Base-by-base conservation (phyloP, 2,329 filamentous ascomycete species). In the Phyllosticta paracitricarpa region DNA sequence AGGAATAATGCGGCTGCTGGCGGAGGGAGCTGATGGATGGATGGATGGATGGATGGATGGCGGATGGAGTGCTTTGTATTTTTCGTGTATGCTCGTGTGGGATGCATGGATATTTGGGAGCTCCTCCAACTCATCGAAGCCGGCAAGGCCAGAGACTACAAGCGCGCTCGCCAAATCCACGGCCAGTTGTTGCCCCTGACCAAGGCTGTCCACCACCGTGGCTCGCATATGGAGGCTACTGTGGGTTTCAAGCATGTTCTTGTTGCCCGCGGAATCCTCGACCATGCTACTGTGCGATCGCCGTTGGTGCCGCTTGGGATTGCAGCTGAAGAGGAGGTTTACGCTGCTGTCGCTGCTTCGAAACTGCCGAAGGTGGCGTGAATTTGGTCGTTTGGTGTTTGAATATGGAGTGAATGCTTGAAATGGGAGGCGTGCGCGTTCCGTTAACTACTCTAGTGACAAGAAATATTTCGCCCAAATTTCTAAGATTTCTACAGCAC, bases 201-300 rank as follows among this genome's bases (percentile, higher is more conserved):
- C 1, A 80, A 79, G 69, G 77, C 75, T n/a, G 78, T 82, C 0
- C 82, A 82, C 65, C 79, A 82, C 67, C 76, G 79, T 5, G 80
- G 79, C 9, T 81, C 78, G 9, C 80, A 82, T 62, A 82, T 82
- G 79, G 79, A 82, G 69, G 80, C 80, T 2, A 82, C 79, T 1
- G 78, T 81, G 28, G 67, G 70, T 7, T 63, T 82, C 24, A 82
- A 82, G 70, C 79, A 81, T 62, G 79, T 78, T 14, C 69, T 82
- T 26, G 78, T 82, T 25, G 79, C 79, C 10, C 68, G 79, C 10
- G 79, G 80, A 1, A 80, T 81, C 35, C 63, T 81, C 12, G 70
- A 73, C 12, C 78, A 82, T 57, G 78, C 79, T 10, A 81, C 78
- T 2, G 78, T 81, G 2, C 70, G 79, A n/a, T 79, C 78, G 7